A percentile compares a stretch with the other conserved stretches of the same genome.
These are phyloP conservation scores for Leccinum fibrillosum DNA, from an alignment of 768 basidiomycete genomes.

Conservation along the genomic window DNA sequence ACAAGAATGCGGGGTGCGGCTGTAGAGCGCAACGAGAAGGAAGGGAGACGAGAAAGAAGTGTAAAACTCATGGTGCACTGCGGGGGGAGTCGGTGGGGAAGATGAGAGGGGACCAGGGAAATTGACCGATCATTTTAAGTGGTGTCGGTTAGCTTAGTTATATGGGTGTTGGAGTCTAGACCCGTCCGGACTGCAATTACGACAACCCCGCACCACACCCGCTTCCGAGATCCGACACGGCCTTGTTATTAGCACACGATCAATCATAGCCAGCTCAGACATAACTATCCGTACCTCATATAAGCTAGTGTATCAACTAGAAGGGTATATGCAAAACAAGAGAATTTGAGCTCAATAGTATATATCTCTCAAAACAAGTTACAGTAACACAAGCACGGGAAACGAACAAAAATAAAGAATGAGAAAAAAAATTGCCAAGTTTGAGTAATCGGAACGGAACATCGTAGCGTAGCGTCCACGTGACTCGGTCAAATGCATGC, in stretches of 20 bases:
- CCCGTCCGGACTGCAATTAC: conserved; percentile 4
- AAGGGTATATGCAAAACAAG: conserved; percentile 32
- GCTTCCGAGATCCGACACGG: conserved; percentile 15
- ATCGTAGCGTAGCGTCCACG: conserved; percentile 1
- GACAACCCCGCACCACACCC: conserved; percentile 5
- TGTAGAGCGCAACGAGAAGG: conserved; percentile 9
- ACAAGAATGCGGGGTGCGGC: conserved; percentile 9
- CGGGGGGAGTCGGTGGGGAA: conserved; percentile 8
- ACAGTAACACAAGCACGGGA: conserved; percentile 28
- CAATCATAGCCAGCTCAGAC: conserved; percentile 15
- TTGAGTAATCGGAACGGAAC: conserved; percentile 2
- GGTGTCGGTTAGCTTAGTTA: neutral
- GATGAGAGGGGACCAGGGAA: conserved; percentile 14
- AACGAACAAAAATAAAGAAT: conserved; percentile 4
- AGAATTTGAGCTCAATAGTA: conserved; percentile 17
- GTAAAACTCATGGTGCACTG: conserved; percentile 26
- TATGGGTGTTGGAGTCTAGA: neutral
- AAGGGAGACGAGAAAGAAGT: conserved; percentile 27
- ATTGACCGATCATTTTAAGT: conserved; percentile 21
- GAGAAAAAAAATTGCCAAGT: conserved; percentile 2
- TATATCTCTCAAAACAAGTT: conserved; percentile 26
- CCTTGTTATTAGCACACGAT: conserved; percentile 25
- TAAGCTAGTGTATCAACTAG: conserved; percentile 27
- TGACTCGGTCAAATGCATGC: conserved; percentile 63
- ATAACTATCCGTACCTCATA: conserved; percentile 25